A percentile compares a stretch with the other conserved stretches of the same genome.
These are phyloP conservation scores for Penicillium sp. DNA, from an alignment of 2,329 filamentous ascomycete genomes.

Conservation along the genomic window DNA sequence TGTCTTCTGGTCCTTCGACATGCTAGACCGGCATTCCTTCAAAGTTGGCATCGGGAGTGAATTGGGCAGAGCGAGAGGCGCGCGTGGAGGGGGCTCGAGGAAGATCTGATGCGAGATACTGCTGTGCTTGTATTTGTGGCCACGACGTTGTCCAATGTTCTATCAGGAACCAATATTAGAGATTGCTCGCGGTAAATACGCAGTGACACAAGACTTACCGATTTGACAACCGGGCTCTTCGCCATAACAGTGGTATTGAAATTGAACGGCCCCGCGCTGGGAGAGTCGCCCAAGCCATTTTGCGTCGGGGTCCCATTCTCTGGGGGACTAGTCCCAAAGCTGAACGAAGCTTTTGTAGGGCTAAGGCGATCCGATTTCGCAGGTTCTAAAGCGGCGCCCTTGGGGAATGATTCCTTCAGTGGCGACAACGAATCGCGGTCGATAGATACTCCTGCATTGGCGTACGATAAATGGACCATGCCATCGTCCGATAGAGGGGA, in stretches of 20 bases:
- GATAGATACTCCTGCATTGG: conserved; percentile 31
- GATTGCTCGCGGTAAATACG: neutral
- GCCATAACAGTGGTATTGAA: conserved; percentile 81
- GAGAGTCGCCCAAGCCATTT: conserved; percentile 33
- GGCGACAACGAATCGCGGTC: conserved; percentile 51
- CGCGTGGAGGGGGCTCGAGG: conserved; percentile 80
- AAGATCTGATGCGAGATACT: conserved; percentile 97
- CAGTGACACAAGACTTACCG: conserved; percentile 50
- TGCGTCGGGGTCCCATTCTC: conserved; percentile 26
- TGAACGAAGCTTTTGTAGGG: conserved; percentile 37
- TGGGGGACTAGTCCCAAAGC: conserved; percentile 26
- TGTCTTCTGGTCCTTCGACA: conserved; percentile 81
- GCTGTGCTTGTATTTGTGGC: conserved; percentile 97
- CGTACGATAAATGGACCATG: conserved; percentile 20
- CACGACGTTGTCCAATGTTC: conserved; percentile 87
- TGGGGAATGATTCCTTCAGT: conserved; percentile 39
- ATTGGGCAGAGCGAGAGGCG: conserved; percentile 83
- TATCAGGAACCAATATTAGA: conserved; percentile 39
- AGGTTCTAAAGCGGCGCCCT: conserved; percentile 15
- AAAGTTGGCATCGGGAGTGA: conserved; percentile 89
- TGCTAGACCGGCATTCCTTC: conserved; percentile 82
- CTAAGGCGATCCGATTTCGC: conserved; percentile 29
- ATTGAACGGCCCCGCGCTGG: conserved; percentile 72
- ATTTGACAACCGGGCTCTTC: conserved; percentile 69
- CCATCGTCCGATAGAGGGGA: conserved; percentile 60